Evolutionary conservation across 2,329 filamentous ascomycete genomes (phyloP), one percentile per base, ranked within the genome.

Genomic region (Xylaria hypoxylon): DNA sequence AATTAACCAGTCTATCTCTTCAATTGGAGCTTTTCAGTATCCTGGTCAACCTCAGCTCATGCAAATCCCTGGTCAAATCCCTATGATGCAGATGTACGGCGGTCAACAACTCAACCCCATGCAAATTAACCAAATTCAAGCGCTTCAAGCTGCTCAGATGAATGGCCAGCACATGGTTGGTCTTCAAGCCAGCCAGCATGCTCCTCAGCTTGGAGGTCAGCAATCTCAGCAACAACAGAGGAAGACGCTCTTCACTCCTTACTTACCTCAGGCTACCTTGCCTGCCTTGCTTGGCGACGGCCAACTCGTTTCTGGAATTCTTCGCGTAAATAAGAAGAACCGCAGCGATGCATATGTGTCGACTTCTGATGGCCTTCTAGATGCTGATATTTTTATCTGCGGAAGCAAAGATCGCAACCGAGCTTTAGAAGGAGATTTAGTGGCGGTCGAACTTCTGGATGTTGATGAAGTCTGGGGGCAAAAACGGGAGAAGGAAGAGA

Each of bases 281-380:
- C 96, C 96, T 65, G 95, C 94, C 57, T 87, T 99, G 44, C 88
- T 98, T 64, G 90, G 89, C 67, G 93, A 97, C 76, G 96, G 96
- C 19, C 94, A 97, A 80, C 90, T 99, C 64, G 96, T 99, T 61
- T 95, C 95, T 68, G 96, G 96, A 83, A 94, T 97, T 73, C 90
- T 99, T 59, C 92, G 96, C 67, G 96, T 99, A 71, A 99, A 99
- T 88, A 99, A 98, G 86, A 99, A 99, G 86, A 99, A 99, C 82
- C 91, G 96, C 70, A 98, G 95, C 75, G 96, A 99, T 80, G 96
- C 96, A 31, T 99, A 99, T 76, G 96, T 99, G 62, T 96, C 96
- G 11, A 97, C 94, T 13, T 90, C 92, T 68, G 96, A 99, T 77
- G 89, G 89, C 52, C 83, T 91, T 67, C 86, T 99, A 53, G 96